Evolutionary conservation across 108 stramenopile genomes (phyloP).

Genomic region (Cyclotella kingstonii): DNA sequence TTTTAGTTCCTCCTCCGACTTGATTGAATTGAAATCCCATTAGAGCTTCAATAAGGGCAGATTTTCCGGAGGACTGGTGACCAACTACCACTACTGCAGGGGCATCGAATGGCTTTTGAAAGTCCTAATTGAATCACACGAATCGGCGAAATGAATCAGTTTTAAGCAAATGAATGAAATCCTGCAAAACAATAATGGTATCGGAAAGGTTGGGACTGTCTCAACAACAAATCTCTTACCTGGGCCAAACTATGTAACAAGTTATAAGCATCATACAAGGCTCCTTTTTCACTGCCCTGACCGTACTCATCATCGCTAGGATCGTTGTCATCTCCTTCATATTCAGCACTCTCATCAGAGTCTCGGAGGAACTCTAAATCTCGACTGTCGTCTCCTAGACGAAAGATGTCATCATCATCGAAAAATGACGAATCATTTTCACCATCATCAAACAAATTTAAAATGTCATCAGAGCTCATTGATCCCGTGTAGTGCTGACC

Average conservation of each 20-base stretch:
- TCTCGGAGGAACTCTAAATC: constrained; percentile 3
- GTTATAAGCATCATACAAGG: constrained; percentile 90
- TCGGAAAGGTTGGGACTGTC: background rate
- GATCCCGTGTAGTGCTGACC: background rate
- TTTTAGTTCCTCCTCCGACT: constrained; percentile 94
- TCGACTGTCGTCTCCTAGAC: constrained; percentile 8
- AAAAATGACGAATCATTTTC: constrained; percentile 19
- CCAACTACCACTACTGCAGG: constrained; percentile 93
- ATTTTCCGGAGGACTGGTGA: constrained; percentile 92
- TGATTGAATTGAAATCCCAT: constrained; percentile 98
- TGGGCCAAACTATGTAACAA: constrained; percentile 88
- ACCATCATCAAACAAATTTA: constrained; percentile 29
- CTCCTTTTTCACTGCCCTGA: constrained; percentile 58
- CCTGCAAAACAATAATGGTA: too few species aligned
- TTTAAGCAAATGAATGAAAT: too few species aligned
- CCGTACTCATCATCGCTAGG: constrained; percentile 35
- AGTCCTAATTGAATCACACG: constrained; percentile 55
- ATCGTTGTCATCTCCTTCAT: constrained; percentile 21
- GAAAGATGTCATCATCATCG: constrained; percentile 11
- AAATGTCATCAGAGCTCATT: constrained; percentile 16
- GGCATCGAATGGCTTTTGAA: constrained; percentile 93
- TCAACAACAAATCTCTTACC: constrained; percentile 44
- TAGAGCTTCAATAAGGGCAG: constrained; percentile 90
- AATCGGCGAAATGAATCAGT: constrained; percentile 6
- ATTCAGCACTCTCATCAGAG: constrained; percentile 12